A percentile compares a stretch with the other conserved stretches of the same genome.
Conservation (phyloP, 2,329 filamentous ascomycete genomes). For the Ascochyta pisi region DNA sequence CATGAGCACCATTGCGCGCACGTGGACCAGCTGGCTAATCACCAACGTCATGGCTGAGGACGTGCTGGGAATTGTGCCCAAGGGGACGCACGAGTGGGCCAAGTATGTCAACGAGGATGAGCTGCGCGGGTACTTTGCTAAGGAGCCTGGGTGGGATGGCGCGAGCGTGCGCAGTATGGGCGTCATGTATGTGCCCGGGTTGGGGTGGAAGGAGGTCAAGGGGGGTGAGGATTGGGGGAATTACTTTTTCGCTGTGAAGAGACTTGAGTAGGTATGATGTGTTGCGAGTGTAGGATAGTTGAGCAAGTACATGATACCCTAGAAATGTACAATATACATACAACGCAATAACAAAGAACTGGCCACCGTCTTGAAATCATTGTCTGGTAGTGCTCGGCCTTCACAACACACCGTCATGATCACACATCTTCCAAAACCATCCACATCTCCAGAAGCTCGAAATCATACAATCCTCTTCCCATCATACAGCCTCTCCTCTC, state of each 20-base stretch:
- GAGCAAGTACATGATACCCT: slow-evolving; percentile 33
- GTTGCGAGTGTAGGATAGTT: neutral
- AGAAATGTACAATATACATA: slow-evolving; percentile 28
- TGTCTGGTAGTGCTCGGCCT: too few relatives aligned
- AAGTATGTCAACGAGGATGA: slow-evolving; percentile 94
- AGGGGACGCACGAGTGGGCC: slow-evolving; percentile 92
- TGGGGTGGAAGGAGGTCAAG: slow-evolving; percentile 85
- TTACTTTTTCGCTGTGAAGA: slow-evolving; percentile 89
- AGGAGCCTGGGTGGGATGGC: slow-evolving; percentile 51
- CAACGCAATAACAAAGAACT: neutral
- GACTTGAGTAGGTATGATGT: neutral
- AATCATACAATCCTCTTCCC: neutral
- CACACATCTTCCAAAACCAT: too few relatives aligned
- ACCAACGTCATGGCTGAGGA: slow-evolving; percentile 94
- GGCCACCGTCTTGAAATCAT: too few relatives aligned
- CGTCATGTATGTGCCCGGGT: slow-evolving; percentile 85
- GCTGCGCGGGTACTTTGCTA: slow-evolving; percentile 60
- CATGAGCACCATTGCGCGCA: slow-evolving; percentile 89
- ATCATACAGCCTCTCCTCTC: neutral
- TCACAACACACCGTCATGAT: too few relatives aligned
- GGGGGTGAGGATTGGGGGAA: slow-evolving; percentile 89
- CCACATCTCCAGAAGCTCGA: too few relatives aligned
- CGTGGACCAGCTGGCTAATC: slow-evolving; percentile 86
- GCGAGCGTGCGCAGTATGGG: slow-evolving; percentile 71
- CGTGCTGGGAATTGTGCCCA: slow-evolving; percentile 83